Base-by-base conservation (phyloP, 306 rosid genomes). In the Aeschynomene evenia region DNA sequence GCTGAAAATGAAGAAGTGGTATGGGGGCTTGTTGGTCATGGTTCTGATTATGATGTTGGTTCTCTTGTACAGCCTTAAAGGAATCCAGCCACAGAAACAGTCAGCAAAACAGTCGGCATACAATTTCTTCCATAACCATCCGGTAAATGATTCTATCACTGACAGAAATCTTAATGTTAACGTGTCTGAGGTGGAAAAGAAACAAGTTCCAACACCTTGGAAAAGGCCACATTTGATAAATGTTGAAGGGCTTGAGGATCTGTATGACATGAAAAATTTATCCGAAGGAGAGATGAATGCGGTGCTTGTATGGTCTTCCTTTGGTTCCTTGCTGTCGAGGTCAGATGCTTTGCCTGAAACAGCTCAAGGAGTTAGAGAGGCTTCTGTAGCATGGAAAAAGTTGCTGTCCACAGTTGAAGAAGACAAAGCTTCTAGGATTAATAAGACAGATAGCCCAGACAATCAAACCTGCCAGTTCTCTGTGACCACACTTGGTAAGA, bases 361-460 rank as follows among this genome's bases (percentile, higher is more conserved):
- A 21, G 82, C 80, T 75, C 91, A 85, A 80, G 97, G 98, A 79
- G 87, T 93, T 36, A 86, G 85, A 79, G 97, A 93, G 87, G 98
- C 96, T 53, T 88, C 96, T 34, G 66, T 82, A 26, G 96, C 87
- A 3, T 93, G 98, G 98, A 85, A 84, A 76, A 87, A 85, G 22
- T 77, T 93, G 71, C 46, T 86, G 65, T 76, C 83, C 14, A 69
- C 60, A 2, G 57, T 89, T 78, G 71, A 71, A 31, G 72, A 75
- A 71, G 77, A 87, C 56, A 84, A 74, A 71, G 79, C 87, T 37
- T 77, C 77, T 5, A 79, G 74, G 71, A 43, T 74, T 14, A 86
- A 77, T 66, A 67, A 60, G 63, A 66, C 31, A 40, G 74, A 75
- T 31, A 31, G 69, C 72, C 55, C 75, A n/a, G 79, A 80, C 50